These are phyloP conservation scores for Alnus glutinosa DNA, from an alignment of 306 rosid genomes.

Conservation along the genomic window DNA sequence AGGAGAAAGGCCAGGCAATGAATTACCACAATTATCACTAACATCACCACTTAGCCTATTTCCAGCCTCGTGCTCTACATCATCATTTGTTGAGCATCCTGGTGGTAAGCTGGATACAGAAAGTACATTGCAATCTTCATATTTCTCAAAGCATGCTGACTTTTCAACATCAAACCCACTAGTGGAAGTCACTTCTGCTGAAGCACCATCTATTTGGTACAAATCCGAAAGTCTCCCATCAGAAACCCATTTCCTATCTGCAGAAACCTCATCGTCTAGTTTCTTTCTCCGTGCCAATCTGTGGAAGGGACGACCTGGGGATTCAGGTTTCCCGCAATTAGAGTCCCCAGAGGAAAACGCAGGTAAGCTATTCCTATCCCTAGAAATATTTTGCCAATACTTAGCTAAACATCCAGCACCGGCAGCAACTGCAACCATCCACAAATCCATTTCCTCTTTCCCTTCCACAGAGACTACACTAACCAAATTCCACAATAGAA, in stretches of 20 bases:
- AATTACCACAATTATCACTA: constrained; percentile 33
- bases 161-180: constrained; percentile 39
- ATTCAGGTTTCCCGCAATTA: constrained; percentile 35
- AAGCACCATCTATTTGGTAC: constrained; percentile 31
- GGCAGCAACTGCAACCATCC: constrained; percentile 81
- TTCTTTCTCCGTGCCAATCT: constrained; percentile 28
- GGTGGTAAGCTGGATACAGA: constrained; percentile 43
- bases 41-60: constrained; percentile 22
- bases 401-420: constrained; percentile 83
- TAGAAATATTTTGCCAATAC: constrained; percentile 54
- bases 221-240: constrained; percentile 26
- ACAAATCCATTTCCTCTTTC: constrained; percentile 67
- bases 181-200: constrained; percentile 37
- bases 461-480: constrained; percentile 33
- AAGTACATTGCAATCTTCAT: constrained; percentile 35
- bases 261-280: constrained; percentile 29
- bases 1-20: constrained; percentile 18
- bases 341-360: constrained; percentile 44
- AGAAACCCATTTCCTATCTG: constrained; percentile 32
- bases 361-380: constrained; percentile 26
- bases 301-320: constrained; percentile 26
- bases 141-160: constrained; percentile 13
- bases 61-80: constrained; percentile 33
- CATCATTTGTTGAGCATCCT: constrained; percentile 25
- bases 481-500: constrained; percentile 36